Conservation (phyloP, 2,329 filamentous ascomycete genomes). For the Zymoseptoria ardabiliae region DNA sequence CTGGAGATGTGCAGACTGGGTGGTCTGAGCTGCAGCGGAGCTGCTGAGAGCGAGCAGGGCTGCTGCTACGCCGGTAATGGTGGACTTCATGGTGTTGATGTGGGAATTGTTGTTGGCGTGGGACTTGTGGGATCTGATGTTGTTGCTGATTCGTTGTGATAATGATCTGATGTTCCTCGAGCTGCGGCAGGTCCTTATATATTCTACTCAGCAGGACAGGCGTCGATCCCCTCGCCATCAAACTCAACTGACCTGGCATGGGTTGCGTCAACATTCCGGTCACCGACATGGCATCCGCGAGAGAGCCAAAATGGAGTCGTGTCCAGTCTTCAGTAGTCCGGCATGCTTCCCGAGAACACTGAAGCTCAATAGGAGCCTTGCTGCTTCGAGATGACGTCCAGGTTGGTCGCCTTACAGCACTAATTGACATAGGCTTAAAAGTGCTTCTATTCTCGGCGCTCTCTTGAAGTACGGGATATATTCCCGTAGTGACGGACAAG, state of each 20-base stretch:
- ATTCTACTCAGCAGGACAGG: not conserved
- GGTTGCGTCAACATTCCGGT: not conserved
- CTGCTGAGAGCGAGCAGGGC: constrained; percentile 19
- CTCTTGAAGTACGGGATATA: not conserved
- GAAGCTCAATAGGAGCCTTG: not conserved
- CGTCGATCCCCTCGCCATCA: not conserved
- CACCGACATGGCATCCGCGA: not conserved
- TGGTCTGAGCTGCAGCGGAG: constrained; percentile 24
- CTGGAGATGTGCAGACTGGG: constrained; percentile 35
- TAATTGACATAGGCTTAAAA: not conserved
- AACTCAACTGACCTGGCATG: not conserved
- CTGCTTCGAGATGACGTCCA: not conserved
- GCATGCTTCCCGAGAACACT: not conserved
- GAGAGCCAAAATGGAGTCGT: not conserved
- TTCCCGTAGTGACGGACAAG: not conserved
- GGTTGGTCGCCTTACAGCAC: not conserved
- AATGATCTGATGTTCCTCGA: not conserved
- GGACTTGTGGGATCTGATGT: not conserved
- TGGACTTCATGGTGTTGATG: constrained; percentile 11
- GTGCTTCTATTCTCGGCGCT: not conserved
- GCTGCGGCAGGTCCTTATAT: not conserved
- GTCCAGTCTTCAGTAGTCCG: not conserved
- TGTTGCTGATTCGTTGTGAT: not conserved
- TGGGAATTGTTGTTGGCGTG: not conserved
- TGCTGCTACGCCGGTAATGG: constrained; percentile 3